Base-by-base conservation (phyloP, 768 basidiomycete species). In the Lactarius hengduanensis region DNA sequence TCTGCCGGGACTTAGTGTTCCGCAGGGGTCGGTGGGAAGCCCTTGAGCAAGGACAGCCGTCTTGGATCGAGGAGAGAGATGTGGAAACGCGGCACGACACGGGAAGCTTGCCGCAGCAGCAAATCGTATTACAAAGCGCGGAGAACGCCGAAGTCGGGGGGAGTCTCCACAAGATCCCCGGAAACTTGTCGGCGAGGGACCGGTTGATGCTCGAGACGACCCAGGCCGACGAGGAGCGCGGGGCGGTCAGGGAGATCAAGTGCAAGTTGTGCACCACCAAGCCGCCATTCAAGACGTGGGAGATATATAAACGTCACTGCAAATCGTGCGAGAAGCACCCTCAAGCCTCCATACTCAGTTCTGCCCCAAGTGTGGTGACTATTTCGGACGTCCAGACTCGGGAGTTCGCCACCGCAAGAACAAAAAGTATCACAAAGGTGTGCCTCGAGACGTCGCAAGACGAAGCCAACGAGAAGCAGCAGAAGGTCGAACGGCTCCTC, bases 41-140 rank as follows among this genome's bases (percentile, higher is more conserved):
- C 13, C 50, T 53, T 22, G 50, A 26, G 22, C 50, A 2, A 1
- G 50, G 2, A 53, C 50, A 26, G 13, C 13, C 26, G 50, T 26
- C 50, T 53, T 53, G 22, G 50, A 28, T 53, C 50, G 50, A 53
- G 50, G 50, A 53, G 50, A 53, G 50, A 53, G 50, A 28, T 1
- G 50, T 26, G 26, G 50, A 53, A n/a, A 45, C 43, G 43, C n/a
- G 13, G 50, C 22, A 53, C 5, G 50, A 28, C 6, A 22, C 15
- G 13, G 50, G 50, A 26, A 26, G 50, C 50, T n/a, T n/a, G n/a
- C n/a, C n/a, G n/a, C n/a, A n/a, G n/a, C 50, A 28, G 50, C 50
- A 53, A 4, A 16, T 53, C 26, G 50, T 53, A 6, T 26, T 15
- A 15, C 50, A 13, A 53, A 53, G 50, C 6, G 50, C 15, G 50